Conservation (phyloP, 176 grass and related monocot genomes). For the Miscanthus lutarioriparius region DNA sequence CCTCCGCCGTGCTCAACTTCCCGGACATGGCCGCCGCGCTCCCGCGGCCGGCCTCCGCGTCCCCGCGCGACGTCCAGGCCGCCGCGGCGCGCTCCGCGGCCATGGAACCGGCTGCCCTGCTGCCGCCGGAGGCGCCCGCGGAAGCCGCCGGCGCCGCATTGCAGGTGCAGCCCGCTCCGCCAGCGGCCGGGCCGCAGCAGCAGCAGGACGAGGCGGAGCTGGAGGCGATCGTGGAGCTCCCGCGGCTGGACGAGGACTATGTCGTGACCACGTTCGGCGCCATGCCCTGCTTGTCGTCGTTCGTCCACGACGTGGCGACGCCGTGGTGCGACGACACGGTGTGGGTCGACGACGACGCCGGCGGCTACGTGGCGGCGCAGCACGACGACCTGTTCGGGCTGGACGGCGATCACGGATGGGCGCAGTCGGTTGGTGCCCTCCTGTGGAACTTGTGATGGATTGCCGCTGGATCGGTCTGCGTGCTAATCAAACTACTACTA, state of each 20-base stretch:
- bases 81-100: slow-evolving; percentile 56
- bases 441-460: slow-evolving; percentile 60
- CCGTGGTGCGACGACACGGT: slow-evolving; percentile 26
- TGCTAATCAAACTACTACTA: not conserved
- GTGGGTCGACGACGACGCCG: slow-evolving; percentile 23
- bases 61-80: slow-evolving; percentile 68
- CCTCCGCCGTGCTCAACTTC: slow-evolving; percentile 70
- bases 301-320: not conserved
- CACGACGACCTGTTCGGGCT: slow-evolving; percentile 27
- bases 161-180: not conserved
- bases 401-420: slow-evolving; percentile 46
- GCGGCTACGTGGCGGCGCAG: not conserved
- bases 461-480: no score
- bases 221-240: slow-evolving; percentile 31
- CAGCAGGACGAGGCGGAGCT: slow-evolving; percentile 3
- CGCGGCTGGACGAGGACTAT: slow-evolving; percentile 26
- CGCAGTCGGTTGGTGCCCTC: slow-evolving; percentile 43
- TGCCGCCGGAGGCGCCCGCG: not conserved
- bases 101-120: slow-evolving; percentile 31
- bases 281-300: not conserved
- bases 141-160: not conserved
- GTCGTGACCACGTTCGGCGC: slow-evolving; percentile 7
- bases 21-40: slow-evolving; percentile 51
- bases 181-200: not conserved
- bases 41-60: slow-evolving; percentile 54